A percentile compares a stretch with the other conserved stretches of the same genome.
Evolutionary conservation across 78 protist genomes (phyloP).

Genomic region (Guillardia theta): DNA sequence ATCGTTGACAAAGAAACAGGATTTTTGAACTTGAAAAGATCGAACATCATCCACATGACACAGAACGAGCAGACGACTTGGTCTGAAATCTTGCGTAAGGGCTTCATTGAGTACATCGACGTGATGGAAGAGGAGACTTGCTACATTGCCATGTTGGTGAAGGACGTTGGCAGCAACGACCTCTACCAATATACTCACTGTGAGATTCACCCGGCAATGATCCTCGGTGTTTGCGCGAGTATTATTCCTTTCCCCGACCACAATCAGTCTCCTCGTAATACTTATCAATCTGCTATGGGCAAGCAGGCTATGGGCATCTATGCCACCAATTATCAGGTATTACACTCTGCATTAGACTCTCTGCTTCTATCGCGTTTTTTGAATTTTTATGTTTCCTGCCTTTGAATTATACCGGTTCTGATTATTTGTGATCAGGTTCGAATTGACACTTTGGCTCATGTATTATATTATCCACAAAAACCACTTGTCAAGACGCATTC

Average conservation of each 20-base stretch:
- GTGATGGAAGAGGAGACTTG: slow-evolving; percentile 88
- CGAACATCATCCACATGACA: background rate
- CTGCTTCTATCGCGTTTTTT: background rate
- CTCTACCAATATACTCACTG: slow-evolving; percentile 92
- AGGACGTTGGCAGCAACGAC: slow-evolving; percentile 52
- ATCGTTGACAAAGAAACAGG: slow-evolving; percentile 22
- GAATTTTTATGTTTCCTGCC: background rate
- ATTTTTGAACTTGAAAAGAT: too few relatives aligned
- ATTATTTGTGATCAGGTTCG: slow-evolving; percentile 54
- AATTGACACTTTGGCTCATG: slow-evolving; percentile 97
- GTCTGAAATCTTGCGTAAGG: background rate
- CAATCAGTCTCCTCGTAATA: slow-evolving; percentile 99
- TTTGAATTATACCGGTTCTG: background rate
- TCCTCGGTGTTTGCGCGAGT: slow-evolving; percentile 97
- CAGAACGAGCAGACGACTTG: background rate
- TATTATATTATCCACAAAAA: slow-evolving; percentile 98
- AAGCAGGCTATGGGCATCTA: slow-evolving; percentile 93
- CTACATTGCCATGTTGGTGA: slow-evolving; percentile 83
- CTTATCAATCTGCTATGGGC: slow-evolving; percentile 99
- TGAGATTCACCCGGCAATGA: slow-evolving; percentile 99
- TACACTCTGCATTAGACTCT: background rate
- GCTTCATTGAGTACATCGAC: slow-evolving; percentile 95
- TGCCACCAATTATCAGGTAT: slow-evolving; percentile 88
- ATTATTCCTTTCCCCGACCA: slow-evolving; percentile 99
- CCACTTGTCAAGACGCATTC: slow-evolving; percentile 96